Evolutionary conservation across 306 rosid species (phyloP).

Genomic region (Erythrophleum fordii): DNA sequence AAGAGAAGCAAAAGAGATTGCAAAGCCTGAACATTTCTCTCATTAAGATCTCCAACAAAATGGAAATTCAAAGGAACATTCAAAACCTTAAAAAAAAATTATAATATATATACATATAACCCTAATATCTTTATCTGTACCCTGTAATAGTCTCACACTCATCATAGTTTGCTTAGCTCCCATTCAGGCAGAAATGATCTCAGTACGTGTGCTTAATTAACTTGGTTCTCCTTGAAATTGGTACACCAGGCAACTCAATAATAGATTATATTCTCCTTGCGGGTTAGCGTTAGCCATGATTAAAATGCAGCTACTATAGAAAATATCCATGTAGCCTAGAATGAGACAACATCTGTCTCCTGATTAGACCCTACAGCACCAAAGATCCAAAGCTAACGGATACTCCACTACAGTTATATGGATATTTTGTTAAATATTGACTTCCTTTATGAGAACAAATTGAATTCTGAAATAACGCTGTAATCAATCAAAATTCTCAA

Average conservation of each 20-base stretch:
- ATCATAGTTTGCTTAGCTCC: background rate
- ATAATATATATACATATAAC: too few relatives aligned
- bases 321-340: background rate
- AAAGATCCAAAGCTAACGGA: background rate
- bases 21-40: too few relatives aligned
- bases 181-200: background rate
- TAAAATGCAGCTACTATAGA: background rate
- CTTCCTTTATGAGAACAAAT: background rate
- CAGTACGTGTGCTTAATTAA: background rate
- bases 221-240: background rate
- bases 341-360: background rate
- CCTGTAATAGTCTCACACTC: background rate
- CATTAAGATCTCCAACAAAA: too few relatives aligned
- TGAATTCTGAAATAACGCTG: background rate
- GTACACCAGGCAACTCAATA: background rate
- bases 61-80: background rate
- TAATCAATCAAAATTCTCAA: background rate
- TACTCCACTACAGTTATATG: background rate
- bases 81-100: too few relatives aligned
- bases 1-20: too few relatives aligned
- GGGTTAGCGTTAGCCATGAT: background rate
- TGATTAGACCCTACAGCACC: background rate
- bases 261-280: background rate
- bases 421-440: background rate
- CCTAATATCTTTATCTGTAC: background rate